These are phyloP conservation scores for Fusarium proliferatum DNA, from an alignment of 2,329 filamentous ascomycete species.

Conservation along the genomic window DNA sequence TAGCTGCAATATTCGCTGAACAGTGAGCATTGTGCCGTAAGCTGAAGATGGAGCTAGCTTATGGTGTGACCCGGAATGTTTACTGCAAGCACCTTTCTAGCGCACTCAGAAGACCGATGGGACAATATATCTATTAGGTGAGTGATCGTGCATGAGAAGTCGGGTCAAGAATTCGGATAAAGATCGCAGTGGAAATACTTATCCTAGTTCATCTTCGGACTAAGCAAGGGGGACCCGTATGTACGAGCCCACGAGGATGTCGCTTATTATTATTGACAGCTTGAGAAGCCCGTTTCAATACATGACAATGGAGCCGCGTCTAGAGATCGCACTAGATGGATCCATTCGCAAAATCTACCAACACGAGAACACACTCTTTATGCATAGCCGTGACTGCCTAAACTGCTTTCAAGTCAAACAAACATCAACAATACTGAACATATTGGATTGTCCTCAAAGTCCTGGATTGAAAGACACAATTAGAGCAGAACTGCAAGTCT, in stretches of 20 bases:
- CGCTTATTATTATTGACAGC: constrained; percentile 24
- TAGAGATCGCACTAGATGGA: constrained; percentile 7
- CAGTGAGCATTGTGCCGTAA: neutral
- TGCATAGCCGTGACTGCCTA: neutral
- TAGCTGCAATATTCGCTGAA: neutral
- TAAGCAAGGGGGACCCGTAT: constrained; percentile 14
- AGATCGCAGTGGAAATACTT: constrained; percentile 13
- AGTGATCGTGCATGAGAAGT: neutral
- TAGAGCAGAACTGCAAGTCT: neutral
- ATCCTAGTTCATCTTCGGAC: constrained; percentile 16
- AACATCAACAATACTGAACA: neutral
- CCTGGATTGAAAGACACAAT: neutral
- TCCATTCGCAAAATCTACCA: neutral
- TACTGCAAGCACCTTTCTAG: neutral
- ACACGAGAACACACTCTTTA: constrained; percentile 8
- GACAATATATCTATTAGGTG: neutral
- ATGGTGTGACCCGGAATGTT: neutral
- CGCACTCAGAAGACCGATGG: neutral
- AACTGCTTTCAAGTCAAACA: neutral
- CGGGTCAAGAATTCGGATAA: constrained; percentile 7
- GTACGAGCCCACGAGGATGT: constrained; percentile 15
- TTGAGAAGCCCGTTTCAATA: constrained; percentile 22
- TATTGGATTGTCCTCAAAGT: neutral
- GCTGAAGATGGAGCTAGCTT: neutral
- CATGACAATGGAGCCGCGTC: constrained; percentile 13